These are phyloP conservation scores for Phanerochaete carnosa DNA, from an alignment of 768 basidiomycete species.

Conservation along the genomic window DNA sequence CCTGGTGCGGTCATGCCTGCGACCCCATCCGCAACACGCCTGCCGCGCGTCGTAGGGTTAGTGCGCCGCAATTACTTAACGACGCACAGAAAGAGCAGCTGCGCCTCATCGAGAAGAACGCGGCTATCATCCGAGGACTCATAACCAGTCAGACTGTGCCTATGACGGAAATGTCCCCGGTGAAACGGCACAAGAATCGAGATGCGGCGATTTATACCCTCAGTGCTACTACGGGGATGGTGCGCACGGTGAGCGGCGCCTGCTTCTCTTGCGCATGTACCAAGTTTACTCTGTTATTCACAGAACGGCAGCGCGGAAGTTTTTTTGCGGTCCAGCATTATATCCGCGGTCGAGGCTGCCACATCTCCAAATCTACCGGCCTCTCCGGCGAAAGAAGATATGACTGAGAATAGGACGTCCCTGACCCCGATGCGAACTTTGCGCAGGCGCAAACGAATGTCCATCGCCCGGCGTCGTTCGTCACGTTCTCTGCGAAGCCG, in stretches of 20 bases:
- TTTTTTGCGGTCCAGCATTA: not conserved
- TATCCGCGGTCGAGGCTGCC: not conserved
- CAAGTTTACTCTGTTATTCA: not conserved
- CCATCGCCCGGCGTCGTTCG: conserved; percentile 15
- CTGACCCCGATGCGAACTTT: not conserved
- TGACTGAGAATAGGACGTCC: not conserved
- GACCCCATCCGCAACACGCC: conserved; percentile 6
- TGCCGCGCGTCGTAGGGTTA: conserved; percentile 16
- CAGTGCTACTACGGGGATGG: not conserved
- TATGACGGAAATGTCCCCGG: not conserved
- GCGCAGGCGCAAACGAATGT: conserved; percentile 8
- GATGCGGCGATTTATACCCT: conserved; percentile 9
- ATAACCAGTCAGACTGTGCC: not conserved
- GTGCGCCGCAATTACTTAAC: conserved; percentile 22
- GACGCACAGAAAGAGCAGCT: conserved; percentile 27
- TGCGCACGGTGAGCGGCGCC: not conserved
- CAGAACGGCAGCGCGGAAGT: not conserved
- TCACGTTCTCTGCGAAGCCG: conserved; percentile 20
- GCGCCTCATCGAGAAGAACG: conserved; percentile 11
- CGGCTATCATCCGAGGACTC: not conserved
- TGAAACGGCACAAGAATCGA: conserved; percentile 3
- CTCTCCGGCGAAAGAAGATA: not conserved
- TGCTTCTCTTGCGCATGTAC: not conserved
- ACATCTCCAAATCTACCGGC: not conserved
- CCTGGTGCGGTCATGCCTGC: conserved; percentile 20